Evolutionary conservation across 208 protist genomes (phyloP).

Genomic region (Acanthamoeba triangularis): DNA sequence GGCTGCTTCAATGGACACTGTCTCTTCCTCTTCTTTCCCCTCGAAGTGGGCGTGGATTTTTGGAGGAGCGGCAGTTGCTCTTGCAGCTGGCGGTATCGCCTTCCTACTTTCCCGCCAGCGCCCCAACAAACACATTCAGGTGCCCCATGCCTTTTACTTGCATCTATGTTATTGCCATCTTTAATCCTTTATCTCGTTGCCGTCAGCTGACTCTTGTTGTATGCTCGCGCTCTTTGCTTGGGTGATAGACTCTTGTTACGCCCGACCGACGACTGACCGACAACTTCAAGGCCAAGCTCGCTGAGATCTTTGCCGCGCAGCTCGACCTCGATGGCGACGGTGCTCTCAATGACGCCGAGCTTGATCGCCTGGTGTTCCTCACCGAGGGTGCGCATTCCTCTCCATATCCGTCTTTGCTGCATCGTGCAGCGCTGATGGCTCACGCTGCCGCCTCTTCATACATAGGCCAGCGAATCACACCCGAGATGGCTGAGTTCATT

Average conservation of each 20-base stretch:
- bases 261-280: slow-evolving; percentile 15
- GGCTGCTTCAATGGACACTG: too few relatives aligned
- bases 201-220: neutral
- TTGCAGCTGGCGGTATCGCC: neutral
- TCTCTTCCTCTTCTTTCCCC: neutral
- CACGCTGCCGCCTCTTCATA: neutral
- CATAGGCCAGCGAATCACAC: slow-evolving; percentile 12
- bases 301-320: slow-evolving; percentile 30
- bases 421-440: neutral
- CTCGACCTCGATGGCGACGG: slow-evolving; percentile 44
- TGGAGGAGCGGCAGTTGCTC: neutral
- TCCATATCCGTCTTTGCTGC: too few relatives aligned
- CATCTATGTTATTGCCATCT: neutral
- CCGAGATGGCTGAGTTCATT: slow-evolving; percentile 53
- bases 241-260: neutral
- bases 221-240: neutral
- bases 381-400: neutral
- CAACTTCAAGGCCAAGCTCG: slow-evolving; percentile 42
- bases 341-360: slow-evolving; percentile 48
- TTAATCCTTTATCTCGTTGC: neutral
- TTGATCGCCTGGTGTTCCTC: slow-evolving; percentile 41
- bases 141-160: neutral
- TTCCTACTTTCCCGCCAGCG: neutral
- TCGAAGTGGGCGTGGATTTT: neutral
- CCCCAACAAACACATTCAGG: slow-evolving; percentile 25